These are phyloP conservation scores for Oryza glaberrima DNA, from an alignment of 176 grass and related monocot species.

Conservation along the genomic window DNA sequence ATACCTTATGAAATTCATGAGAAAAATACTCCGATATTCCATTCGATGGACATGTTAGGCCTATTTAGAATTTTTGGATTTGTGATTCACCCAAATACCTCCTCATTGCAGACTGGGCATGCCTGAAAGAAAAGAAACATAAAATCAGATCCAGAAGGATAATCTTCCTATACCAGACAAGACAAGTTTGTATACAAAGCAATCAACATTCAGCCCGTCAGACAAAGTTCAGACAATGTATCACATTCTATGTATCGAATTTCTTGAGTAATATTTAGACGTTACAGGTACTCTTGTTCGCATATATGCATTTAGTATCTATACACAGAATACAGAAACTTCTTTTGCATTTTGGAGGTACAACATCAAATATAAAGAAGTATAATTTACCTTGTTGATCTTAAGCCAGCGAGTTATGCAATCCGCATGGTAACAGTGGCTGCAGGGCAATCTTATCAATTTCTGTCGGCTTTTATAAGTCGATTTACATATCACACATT, in stretches of 20 bases:
- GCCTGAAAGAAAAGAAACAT: slow-evolving; percentile 50
- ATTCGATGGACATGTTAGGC: too few species aligned
- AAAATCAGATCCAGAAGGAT: slow-evolving; percentile 18
- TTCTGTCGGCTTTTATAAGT: slow-evolving; percentile 59
- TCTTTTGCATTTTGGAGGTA: background rate
- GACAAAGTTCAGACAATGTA: slow-evolving; percentile 8
- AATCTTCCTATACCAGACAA: background rate
- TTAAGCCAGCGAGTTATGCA: slow-evolving; percentile 83
- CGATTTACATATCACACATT: slow-evolving; percentile 73
- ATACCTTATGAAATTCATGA: too few species aligned
- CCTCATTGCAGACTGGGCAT: slow-evolving; percentile 76
- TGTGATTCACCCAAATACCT: slow-evolving; percentile 67
- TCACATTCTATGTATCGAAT: background rate
- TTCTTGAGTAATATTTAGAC: slow-evolving; percentile 4
- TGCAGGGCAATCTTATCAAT: slow-evolving; percentile 73
- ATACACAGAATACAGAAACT: background rate
- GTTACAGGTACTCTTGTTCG: background rate
- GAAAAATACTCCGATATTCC: too few species aligned
- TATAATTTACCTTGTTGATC: slow-evolving; percentile 71
- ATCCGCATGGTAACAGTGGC: slow-evolving; percentile 66
- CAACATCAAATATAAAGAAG: background rate
- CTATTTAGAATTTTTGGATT: too few species aligned
- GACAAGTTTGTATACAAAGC: background rate
- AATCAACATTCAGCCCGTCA: background rate
- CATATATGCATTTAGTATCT: slow-evolving; percentile 17